phyloP scores from a whole-genome alignment of 352 stramenopile genomes.

The Pythium diclinum region DNA sequence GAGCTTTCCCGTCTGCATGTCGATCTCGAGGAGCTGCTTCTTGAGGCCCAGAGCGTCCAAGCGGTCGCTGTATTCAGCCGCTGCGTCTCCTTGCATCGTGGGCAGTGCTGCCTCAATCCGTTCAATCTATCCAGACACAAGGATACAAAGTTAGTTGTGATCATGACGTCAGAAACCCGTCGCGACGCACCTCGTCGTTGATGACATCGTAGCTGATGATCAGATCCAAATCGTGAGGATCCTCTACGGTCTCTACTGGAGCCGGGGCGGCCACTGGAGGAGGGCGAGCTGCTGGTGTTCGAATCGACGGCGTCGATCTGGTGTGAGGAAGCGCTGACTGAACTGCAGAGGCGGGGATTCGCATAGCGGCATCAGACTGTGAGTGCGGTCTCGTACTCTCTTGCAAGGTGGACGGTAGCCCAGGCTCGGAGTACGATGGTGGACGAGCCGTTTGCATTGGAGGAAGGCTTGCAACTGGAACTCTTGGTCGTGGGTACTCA shows the following conservation, averaged over 20 bases:
- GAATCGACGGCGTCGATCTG: neutral
- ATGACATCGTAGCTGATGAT: slow-evolving; percentile 87
- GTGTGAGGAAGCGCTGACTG: neutral
- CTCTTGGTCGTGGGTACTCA: slow-evolving; percentile 36
- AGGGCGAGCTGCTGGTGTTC: neutral
- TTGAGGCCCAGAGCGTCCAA: slow-evolving; percentile 70
- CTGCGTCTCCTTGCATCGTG: slow-evolving; percentile 31
- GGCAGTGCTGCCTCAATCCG: slow-evolving; percentile 58
- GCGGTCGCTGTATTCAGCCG: slow-evolving; percentile 47
- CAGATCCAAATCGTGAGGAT: slow-evolving; percentile 65
- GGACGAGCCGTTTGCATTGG: too few species aligned
- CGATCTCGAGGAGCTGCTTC: slow-evolving; percentile 79
- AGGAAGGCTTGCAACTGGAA: neutral
- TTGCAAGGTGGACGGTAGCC: too few species aligned
- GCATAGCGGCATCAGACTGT: slow-evolving; percentile 1
- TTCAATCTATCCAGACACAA: slow-evolving; percentile 37
- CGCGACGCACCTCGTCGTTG: slow-evolving; percentile 64
- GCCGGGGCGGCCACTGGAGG: too few species aligned
- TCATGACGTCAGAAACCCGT: neutral
- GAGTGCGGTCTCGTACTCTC: slow-evolving; percentile 1
- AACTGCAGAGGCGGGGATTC: neutral
- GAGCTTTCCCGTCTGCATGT: slow-evolving; percentile 78
- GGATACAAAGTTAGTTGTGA: neutral
- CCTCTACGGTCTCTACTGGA: slow-evolving; percentile 26
- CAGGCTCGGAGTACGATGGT: too few species aligned